Percentiles rank a stretch among this genome's conserved stretches.
These are phyloP conservation scores for Moniliophthora roreri DNA, from an alignment of 1,284 basidiomycete species.

Conservation along the genomic window DNA sequence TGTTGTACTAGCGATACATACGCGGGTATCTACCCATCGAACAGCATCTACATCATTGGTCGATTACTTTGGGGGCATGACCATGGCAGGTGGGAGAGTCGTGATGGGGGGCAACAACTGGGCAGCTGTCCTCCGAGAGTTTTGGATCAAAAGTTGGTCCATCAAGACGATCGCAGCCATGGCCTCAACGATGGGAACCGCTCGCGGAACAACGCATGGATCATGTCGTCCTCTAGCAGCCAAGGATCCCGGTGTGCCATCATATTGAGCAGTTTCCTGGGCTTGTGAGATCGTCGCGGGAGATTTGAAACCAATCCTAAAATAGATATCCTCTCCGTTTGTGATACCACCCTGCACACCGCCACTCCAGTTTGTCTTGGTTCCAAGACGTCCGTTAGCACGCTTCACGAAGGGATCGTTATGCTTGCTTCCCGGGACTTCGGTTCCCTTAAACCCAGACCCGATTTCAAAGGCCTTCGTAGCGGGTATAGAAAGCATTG, in stretches of 20 bases:
- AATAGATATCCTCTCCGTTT: conserved; percentile 98
- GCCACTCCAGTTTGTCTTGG: conserved; percentile 94
- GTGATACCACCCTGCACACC: conserved; percentile 98
- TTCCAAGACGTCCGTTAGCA: conserved; percentile 75
- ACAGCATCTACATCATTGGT: too few relatives aligned
- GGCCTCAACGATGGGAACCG: conserved; percentile 97
- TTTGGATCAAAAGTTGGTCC: conserved; percentile 89
- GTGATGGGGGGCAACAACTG: conserved; percentile 73
- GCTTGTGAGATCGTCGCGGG: conserved; percentile 97
- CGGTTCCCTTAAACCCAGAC: conserved; percentile 95
- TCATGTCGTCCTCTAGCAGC: conserved; percentile 94
- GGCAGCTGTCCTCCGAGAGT: conserved; percentile 71
- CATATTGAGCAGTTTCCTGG: conserved; percentile 91
- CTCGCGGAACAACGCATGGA: conserved; percentile 96
- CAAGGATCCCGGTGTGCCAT: conserved; percentile 85
- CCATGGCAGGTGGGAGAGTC: conserved; percentile 87
- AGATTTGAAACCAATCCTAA: conserved; percentile 96
- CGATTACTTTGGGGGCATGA: conserved; percentile 42
- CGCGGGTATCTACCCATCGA: too few relatives aligned
- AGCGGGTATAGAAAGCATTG: conserved; percentile 98
- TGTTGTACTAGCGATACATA: too few relatives aligned
- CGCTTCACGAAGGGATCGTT: conserved; percentile 87
- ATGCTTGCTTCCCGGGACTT: conserved; percentile 90
- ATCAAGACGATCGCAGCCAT: conserved; percentile 87
- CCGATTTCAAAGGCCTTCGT: conserved; percentile 99